Conservation (phyloP, 2,329 filamentous ascomycete genomes). For the Blastomyces parvus region DNA sequence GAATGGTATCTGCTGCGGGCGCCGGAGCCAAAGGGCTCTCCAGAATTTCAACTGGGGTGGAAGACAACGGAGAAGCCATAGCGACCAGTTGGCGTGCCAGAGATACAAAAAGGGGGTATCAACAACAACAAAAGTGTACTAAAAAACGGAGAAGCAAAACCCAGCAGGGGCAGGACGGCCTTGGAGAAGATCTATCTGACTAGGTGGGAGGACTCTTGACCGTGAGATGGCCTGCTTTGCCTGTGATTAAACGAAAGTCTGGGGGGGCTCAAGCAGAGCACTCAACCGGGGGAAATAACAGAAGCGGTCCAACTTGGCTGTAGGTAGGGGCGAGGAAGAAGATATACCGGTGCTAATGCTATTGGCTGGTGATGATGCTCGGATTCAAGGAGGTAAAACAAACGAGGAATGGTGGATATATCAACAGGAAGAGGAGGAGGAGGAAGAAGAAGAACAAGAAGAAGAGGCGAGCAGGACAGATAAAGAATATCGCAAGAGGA, state of each 20-base stretch:
- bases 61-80: conserved; percentile 5
- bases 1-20: conserved; percentile 37
- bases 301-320: neutral
- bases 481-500: neutral
- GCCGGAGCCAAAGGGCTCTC: conserved; percentile 41
- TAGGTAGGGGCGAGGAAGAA: neutral
- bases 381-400: neutral
- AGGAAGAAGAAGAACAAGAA: neutral
- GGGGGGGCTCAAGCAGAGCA: neutral
- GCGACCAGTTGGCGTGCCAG: neutral
- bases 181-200: neutral
- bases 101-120: conserved; percentile 3
- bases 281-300: neutral
- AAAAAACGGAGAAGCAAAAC: neutral
- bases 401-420: neutral
- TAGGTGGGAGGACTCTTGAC: neutral
- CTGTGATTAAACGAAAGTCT: neutral
- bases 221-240: neutral
- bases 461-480: neutral
- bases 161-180: neutral
- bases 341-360: neutral
- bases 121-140: neutral
- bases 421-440: neutral
- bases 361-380: neutral
- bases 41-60: conserved; percentile 22